A percentile compares a stretch with the other conserved stretches of the same genome.
phyloP scores from a whole-genome alignment of 2,329 filamentous ascomycete genomes.

The Dendryphion nanum region DNA sequence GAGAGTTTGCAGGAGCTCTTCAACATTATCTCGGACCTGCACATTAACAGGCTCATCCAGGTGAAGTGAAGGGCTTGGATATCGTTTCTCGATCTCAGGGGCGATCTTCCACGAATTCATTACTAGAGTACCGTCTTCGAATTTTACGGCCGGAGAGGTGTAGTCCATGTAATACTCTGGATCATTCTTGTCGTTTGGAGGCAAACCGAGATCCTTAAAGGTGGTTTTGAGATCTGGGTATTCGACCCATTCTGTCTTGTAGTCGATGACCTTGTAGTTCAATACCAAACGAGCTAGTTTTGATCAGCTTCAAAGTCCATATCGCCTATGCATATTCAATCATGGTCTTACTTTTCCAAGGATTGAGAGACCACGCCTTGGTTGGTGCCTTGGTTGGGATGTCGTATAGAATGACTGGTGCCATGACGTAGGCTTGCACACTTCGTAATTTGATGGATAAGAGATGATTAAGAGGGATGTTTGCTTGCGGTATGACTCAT shows the following conservation, averaged over 20 bases:
- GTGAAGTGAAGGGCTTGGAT: slow-evolving; percentile 59
- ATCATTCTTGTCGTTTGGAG: slow-evolving; percentile 43
- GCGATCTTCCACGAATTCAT: slow-evolving; percentile 67
- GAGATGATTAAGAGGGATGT: no score
- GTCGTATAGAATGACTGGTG: slow-evolving; percentile 59
- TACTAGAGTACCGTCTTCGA: slow-evolving; percentile 57
- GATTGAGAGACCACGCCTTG: slow-evolving; percentile 63
- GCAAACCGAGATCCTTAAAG: slow-evolving; percentile 38
- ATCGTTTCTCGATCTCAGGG: slow-evolving; percentile 54
- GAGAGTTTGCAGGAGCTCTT: slow-evolving; percentile 17
- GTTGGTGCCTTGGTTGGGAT: slow-evolving; percentile 55
- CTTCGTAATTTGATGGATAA: no score
- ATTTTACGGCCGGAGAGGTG: slow-evolving; percentile 56
- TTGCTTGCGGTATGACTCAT: no score
- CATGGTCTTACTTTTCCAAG: slow-evolving; percentile 56
- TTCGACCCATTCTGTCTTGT: slow-evolving; percentile 68
- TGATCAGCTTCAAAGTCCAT: slow-evolving; percentile 2
- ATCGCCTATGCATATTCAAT: neutral
- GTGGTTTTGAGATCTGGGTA: slow-evolving; percentile 59
- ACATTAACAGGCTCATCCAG: slow-evolving; percentile 54
- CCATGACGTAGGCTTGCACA: no score
- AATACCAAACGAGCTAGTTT: slow-evolving; percentile 59
- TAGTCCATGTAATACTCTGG: slow-evolving; percentile 43
- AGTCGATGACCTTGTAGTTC: slow-evolving; percentile 67
- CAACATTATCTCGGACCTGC: slow-evolving; percentile 46